Evolutionary conservation across 441 rosid genomes (phyloP).

Genomic region (Pelargonium exstipulatum): DNA sequence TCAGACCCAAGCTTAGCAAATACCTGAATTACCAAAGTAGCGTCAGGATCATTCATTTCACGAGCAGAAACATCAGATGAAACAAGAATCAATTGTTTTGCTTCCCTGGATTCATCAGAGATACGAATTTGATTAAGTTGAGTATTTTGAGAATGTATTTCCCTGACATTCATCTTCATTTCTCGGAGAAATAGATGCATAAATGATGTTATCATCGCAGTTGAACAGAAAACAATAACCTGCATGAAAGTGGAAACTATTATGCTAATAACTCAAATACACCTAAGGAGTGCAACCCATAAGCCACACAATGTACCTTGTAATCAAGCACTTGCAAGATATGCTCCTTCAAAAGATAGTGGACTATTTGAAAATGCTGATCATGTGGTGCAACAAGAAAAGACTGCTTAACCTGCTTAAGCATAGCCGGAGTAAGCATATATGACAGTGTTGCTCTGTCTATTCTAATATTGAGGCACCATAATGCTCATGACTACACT

Average conservation of each 20-base stretch:
- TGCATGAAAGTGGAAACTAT: slow-evolving; percentile 29
- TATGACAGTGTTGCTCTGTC: slow-evolving; percentile 11
- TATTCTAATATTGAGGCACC: slow-evolving; percentile 5
- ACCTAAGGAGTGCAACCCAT: slow-evolving; percentile 14
- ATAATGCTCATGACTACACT: background rate
- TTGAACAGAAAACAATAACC: slow-evolving; percentile 90
- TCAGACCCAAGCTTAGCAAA: slow-evolving; percentile 6
- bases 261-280: slow-evolving; percentile 11
- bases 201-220: slow-evolving; percentile 87
- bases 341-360: slow-evolving; percentile 67
- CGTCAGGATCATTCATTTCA: slow-evolving; percentile 95
- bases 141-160: slow-evolving; percentile 88
- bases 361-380: slow-evolving; percentile 61
- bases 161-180: slow-evolving; percentile 81
- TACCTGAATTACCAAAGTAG: slow-evolving; percentile 96
- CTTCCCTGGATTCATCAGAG: slow-evolving; percentile 74
- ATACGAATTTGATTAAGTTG: slow-evolving; percentile 69
- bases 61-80: slow-evolving; percentile 95
- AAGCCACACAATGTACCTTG: slow-evolving; percentile 49
- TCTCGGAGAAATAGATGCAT: slow-evolving; percentile 63
- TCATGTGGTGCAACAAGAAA: slow-evolving; percentile 65
- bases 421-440: slow-evolving; percentile 15
- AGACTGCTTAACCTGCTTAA: slow-evolving; percentile 68
- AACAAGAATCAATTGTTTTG: slow-evolving; percentile 66
- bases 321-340: slow-evolving; percentile 51